phyloP scores from a whole-genome alignment of 2,329 filamentous ascomycete genomes.

The Alternaria panax region DNA sequence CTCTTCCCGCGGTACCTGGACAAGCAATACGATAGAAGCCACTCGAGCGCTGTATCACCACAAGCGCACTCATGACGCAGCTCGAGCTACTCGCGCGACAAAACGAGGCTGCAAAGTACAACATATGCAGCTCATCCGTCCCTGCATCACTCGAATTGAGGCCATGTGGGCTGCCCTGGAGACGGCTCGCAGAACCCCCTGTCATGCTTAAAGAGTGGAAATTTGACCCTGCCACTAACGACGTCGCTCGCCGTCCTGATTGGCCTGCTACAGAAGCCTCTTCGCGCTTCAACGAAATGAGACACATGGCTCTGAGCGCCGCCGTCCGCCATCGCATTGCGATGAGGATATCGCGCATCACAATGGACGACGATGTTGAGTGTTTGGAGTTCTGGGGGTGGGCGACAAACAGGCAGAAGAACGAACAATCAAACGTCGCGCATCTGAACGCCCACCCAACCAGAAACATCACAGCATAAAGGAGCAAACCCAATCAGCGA shows the following conservation, averaged over 20 bases:
- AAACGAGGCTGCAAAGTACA: conserved; percentile 15
- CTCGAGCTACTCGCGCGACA: not conserved
- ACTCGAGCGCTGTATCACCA: not conserved
- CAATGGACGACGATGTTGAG: not conserved
- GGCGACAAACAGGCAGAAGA: conserved; percentile 1
- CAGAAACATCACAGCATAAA: conserved; percentile 7
- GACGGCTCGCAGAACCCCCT: conserved; percentile 25
- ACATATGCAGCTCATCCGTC: conserved; percentile 18
- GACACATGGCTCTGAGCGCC: conserved; percentile 11
- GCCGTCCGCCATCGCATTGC: conserved; percentile 9
- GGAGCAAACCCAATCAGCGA: conserved; percentile 8
- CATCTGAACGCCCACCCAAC: conserved; percentile 9
- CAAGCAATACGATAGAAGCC: not conserved
- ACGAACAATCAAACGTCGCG: conserved; percentile 6
- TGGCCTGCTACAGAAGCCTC: conserved; percentile 31
- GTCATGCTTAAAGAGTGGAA: conserved; percentile 47
- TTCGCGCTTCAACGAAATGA: conserved; percentile 35
- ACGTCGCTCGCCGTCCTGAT: conserved; percentile 22
- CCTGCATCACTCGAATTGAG: conserved; percentile 14
- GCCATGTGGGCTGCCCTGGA: conserved; percentile 9
- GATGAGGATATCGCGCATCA: conserved; percentile 8
- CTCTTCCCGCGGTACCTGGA: not conserved
- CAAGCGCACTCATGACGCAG: not conserved
- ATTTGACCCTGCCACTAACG: conserved; percentile 27
- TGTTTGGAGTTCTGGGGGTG: not conserved